Evolutionary conservation across 257 asterid genomes (phyloP), one percentile per base, ranked within the genome.

Genomic region (Ehretia macrophylla): DNA sequence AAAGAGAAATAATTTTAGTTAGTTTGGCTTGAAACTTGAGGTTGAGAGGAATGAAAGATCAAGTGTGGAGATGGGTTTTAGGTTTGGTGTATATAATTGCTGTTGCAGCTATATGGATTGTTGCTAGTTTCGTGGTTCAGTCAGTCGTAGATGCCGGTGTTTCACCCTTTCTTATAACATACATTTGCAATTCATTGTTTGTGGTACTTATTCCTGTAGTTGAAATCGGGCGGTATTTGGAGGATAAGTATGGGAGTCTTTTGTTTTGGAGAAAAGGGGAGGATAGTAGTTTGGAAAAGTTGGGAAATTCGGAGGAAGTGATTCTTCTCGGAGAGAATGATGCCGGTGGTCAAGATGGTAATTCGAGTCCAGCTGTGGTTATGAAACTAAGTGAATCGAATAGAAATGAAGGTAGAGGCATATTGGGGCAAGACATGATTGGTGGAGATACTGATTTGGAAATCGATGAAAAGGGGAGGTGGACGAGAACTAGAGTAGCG

Each of bases 101-200:
- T 17, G 97, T 93, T 58, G 99, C 97, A 40, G 69, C 82, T 8
- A 93, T 93, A 66, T 93, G 99, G 99, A 86, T 93, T 68, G 95
- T 91, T 67, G 94, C 99, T 74, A 93, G 99, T 68, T 86, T 86
- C 68, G 96, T 89, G 32, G 99, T 93, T 32, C 97, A 89, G 55
- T 74, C 94, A 6, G 99, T 93, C 57, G 99, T 88, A 37, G 96
- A 89, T 68, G 95, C 61, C 8, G 99, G 99, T 8, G 96, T 83
- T 57, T 80, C 99, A 0, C 97, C 97, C 0, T 89, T 89, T 75
- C 81, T 89, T n/a, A 71, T 89, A 32, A 93, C 99, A 23, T 93
- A 93, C 75, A 75, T 85, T 45, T 93, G 99, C 74, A 89, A 89
- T 73, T 90, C 99, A 20, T 77, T 93, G 62, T 93, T 93, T 60